Evolutionary conservation across 352 stramenopile genomes (phyloP), one percentile per base, ranked within the genome.

Genomic region (Phytopythium boreale): DNA sequence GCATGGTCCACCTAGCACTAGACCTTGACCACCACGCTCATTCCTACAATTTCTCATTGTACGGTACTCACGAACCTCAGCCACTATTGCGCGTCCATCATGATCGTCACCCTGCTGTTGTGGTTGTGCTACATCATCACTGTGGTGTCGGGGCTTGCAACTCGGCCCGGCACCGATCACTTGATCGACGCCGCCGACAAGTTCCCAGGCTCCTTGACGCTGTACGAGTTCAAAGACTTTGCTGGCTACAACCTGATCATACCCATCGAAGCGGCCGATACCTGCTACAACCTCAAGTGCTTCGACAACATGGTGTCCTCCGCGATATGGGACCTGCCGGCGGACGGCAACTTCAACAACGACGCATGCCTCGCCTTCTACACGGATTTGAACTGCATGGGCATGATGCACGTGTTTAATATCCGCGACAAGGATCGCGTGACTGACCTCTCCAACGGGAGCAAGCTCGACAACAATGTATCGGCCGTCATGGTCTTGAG

Each of bases 321-420:
- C 19, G 47, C 47, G 4, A 17, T 15, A 22, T 55, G 47, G 47
- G 47, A 55, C 24, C 47, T 55, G 47, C 47, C 47, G 17, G 47
- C 8, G 9, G 9, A 36, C 22, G 47, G 47, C 8, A 34, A 55
- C 17, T 55, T 55, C 29, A 31, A 55, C 22, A 27, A 36, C 15
- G 22, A 34, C 52, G 59, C 68, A 6, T 62, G 62, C 20, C 72
- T 76, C 37, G 51, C 51, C 15, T 39, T 57, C 14, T 57, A 41
- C 27, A 24, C 51, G 26, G 51, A 57, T 12, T 17, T 9, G 2
- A 37, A 57, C 51, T 57, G 51, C 29, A 43, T 19, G 4, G 51
- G 51, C 14, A 43, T 26, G 27, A 41, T 43, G 27, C 27, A 57
- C 29, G 27, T 57, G 24, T 57, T 26, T 10, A 57, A 57, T 0